Percentiles rank a stretch among this genome's conserved stretches.
phyloP scores from a whole-genome alignment of 2,329 filamentous ascomycete genomes.

The Aschersonia sp. region DNA sequence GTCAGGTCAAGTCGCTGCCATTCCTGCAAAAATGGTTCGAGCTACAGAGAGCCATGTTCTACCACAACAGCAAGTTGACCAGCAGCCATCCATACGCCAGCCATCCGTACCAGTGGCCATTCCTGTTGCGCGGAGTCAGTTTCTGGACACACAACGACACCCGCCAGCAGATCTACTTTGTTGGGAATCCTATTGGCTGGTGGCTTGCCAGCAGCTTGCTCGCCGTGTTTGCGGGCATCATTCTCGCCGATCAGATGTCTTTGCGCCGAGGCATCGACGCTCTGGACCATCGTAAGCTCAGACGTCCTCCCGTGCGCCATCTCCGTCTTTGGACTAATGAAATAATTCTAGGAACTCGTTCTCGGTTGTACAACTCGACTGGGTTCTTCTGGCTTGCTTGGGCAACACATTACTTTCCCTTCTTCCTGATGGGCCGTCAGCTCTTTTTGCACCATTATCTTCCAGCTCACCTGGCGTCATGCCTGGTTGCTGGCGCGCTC shows the following conservation, averaged over 20 bases:
- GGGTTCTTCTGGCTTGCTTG: constrained; percentile 98
- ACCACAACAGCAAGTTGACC: constrained; percentile 96
- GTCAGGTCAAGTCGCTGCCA: constrained; percentile 67
- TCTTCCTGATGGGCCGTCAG: constrained; percentile 96
- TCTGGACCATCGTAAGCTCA: constrained; percentile 72
- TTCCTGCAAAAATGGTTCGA: constrained; percentile 95
- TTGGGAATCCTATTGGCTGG: constrained; percentile 94
- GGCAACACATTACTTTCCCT: constrained; percentile 94
- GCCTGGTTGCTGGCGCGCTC: constrained; percentile 77
- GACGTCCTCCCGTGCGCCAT: background rate
- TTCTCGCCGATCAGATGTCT: constrained; percentile 86
- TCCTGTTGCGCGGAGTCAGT: constrained; percentile 89
- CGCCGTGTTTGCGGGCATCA: constrained; percentile 83
- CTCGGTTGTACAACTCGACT: constrained; percentile 92
- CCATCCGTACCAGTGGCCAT: constrained; percentile 93
- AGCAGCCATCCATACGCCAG: constrained; percentile 94
- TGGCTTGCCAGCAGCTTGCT: constrained; percentile 89
- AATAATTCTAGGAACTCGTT: constrained; percentile 57
- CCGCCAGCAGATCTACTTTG: constrained; percentile 93
- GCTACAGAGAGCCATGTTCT: constrained; percentile 96
- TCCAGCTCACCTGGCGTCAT: constrained; percentile 82
- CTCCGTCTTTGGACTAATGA: background rate
- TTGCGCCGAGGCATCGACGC: constrained; percentile 87
- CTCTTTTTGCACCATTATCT: constrained; percentile 97
- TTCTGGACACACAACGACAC: constrained; percentile 99